Evolutionary conservation across 345 rosid species (phyloP).

Genomic region (Citrus cavaleriei): DNA sequence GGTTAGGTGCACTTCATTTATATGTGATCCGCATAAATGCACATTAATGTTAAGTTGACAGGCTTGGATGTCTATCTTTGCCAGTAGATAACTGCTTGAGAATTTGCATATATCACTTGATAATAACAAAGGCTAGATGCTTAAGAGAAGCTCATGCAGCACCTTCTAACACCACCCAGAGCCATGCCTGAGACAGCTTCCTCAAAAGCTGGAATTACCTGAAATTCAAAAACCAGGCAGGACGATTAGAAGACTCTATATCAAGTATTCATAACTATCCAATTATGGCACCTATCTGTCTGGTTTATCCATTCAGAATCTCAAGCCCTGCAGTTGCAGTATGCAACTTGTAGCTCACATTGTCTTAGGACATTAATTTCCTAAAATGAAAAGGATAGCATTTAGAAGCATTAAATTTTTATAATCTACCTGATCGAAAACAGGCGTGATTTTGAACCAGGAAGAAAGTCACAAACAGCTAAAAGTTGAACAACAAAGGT

Average conservation of each 20-base stretch:
- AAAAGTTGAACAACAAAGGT: neutral
- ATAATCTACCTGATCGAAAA: neutral
- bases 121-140: neutral
- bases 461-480: conserved; percentile 1
- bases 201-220: conserved; percentile 97
- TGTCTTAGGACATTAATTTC: neutral
- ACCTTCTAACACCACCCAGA: conserved; percentile 87
- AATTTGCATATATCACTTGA: neutral
- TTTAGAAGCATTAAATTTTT: neutral
- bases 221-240: conserved; percentile 21
- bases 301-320: neutral
- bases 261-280: neutral
- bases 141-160: conserved; percentile 23
- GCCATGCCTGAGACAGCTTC: conserved; percentile 95
- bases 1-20: neutral
- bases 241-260: neutral
- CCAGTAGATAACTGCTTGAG: neutral
- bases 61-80: neutral
- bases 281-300: neutral
- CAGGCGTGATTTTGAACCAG: neutral
- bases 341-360: neutral
- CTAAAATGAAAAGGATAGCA: neutral
- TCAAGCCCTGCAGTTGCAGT: neutral
- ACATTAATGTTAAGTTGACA: neutral
- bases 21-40: neutral